Evolutionary conservation across 2,329 filamentous ascomycete species (phyloP).

Genomic region (Chalara sp.): DNA sequence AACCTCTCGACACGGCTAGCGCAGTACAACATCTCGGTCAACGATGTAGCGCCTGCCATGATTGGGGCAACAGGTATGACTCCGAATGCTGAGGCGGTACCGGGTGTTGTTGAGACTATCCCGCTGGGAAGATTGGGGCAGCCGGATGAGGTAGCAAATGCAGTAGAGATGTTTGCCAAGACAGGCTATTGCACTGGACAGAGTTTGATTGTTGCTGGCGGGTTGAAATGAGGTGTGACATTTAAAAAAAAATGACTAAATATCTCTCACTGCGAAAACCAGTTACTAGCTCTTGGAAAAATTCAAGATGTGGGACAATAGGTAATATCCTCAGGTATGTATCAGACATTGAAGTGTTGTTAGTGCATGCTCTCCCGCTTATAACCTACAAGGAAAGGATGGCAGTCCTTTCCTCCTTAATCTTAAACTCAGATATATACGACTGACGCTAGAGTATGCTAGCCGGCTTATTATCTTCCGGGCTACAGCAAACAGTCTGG

Average conservation of each 20-base stretch:
- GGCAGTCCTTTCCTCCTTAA: too few relatives aligned
- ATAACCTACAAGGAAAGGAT: too few relatives aligned
- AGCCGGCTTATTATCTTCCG: too few relatives aligned
- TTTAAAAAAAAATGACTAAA: background rate
- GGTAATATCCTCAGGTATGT: background rate
- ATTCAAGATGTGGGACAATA: background rate
- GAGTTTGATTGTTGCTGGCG: slow-evolving; percentile 34
- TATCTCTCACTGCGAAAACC: background rate
- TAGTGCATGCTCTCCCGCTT: background rate
- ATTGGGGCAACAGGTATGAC: slow-evolving; percentile 40
- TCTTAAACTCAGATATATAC: too few relatives aligned
- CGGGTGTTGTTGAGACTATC: slow-evolving; percentile 26
- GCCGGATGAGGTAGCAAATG: slow-evolving; percentile 40
- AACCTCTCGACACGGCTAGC: slow-evolving; percentile 36
- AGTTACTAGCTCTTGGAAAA: background rate
- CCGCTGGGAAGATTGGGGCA: slow-evolving; percentile 37
- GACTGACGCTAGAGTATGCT: too few relatives aligned
- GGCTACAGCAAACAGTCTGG: too few relatives aligned
- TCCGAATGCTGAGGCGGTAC: slow-evolving; percentile 22
- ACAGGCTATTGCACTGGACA: slow-evolving; percentile 41
- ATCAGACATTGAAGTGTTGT: background rate
- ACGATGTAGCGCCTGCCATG: slow-evolving; percentile 40
- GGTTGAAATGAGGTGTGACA: slow-evolving; percentile 18
- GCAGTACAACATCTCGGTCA: slow-evolving; percentile 38
- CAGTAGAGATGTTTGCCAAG: slow-evolving; percentile 39